A percentile compares a stretch with the other conserved stretches of the same genome.
Conservation (phyloP, 768 basidiomycete genomes). For the Lactifluus rugatus region DNA sequence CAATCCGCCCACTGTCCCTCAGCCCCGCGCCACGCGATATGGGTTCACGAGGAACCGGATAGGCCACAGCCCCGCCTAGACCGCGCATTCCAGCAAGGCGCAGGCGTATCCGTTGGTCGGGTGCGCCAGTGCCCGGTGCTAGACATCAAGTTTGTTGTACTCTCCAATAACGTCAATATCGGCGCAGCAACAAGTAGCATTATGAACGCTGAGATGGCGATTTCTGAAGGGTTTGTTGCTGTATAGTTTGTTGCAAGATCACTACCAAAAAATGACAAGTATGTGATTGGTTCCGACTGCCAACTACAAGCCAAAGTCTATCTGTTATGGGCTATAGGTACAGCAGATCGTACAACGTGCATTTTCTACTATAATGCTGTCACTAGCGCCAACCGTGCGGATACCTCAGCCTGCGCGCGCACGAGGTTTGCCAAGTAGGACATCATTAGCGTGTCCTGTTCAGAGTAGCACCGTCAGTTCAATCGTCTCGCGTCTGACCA, state of each 20-base stretch:
- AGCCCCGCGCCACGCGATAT: conserved; percentile 74
- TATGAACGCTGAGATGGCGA: conserved; percentile 95
- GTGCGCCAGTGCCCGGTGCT: conserved; percentile 86
- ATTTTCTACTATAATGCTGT: conserved; percentile 33
- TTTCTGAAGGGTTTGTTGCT: conserved; percentile 51
- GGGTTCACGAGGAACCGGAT: conserved; percentile 88
- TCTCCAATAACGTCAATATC: conserved; percentile 89
- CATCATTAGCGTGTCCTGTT: conserved; percentile 85
- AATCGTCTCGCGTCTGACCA: conserved; percentile 8
- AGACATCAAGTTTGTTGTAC: conserved; percentile 91
- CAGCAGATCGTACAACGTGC: conserved; percentile 8
- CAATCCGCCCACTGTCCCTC: conserved; percentile 71
- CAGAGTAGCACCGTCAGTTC: conserved; percentile 8
- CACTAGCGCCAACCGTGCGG: conserved; percentile 74
- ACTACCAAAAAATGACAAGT: background rate
- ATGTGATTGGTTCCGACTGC: background rate
- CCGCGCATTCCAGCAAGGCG: conserved; percentile 80
- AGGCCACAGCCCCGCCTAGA: conserved; percentile 92
- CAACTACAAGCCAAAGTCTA: background rate
- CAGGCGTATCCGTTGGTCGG: conserved; percentile 84
- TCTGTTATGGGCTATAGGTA: background rate
- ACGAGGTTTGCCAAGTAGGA: conserved; percentile 91
- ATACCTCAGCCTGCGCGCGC: conserved; percentile 87
- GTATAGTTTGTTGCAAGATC: conserved; percentile 19
- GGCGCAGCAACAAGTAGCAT: conserved; percentile 96